Evolutionary conservation across 345 rosid genomes (phyloP), one percentile per base, ranked within the genome.

Genomic region (Hibiscus tridactylites): DNA sequence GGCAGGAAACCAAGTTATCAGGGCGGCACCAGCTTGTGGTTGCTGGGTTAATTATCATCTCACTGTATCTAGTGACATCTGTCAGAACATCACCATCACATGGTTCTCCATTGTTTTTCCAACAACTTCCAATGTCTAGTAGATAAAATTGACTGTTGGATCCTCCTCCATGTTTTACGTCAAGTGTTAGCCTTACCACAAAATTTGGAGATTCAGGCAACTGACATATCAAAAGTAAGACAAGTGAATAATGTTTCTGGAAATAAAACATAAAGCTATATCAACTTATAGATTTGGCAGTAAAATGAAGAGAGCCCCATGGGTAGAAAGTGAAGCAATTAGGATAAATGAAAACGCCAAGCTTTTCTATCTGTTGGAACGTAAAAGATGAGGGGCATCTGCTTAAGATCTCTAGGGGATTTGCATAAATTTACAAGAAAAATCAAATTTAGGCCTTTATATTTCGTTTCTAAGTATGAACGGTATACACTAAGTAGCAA

Each of bases 81-180:
- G 88, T 84, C 17, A 75, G 72, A 17, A 81, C 87, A 71, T 88
- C 79, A 8, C 88, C 87, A 75, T 88, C 74, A 72, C 90, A 84
- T 6, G 73, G 81, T 37, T 78, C 10, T 64, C 92, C 90, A 24
- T 71, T 73, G 79, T 88, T 88, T 73, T 88, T 88, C 90, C 90
- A 86, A 74, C 92, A 85, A 63, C 86, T 81, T 73, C 88, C 90
- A 0, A 86, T 88, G 76, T 88, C 90, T 26, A 86, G 78, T 12
- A 86, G 76, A 72, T 86, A 86, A 71, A 86, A 84, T 33, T 88
- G 88, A 73, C 84, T 77, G 75, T 77, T 80, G 29, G 79, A 53
- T 44, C 88, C 88, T 71, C 92, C 88, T 6, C 87, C 90, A 11
- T 35, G 84, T 74, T 79, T 86, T n/a, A 86, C 63, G 66, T 81